phyloP scores from a whole-genome alignment of 768 basidiomycete species.

The Floccularia luteovirens region DNA sequence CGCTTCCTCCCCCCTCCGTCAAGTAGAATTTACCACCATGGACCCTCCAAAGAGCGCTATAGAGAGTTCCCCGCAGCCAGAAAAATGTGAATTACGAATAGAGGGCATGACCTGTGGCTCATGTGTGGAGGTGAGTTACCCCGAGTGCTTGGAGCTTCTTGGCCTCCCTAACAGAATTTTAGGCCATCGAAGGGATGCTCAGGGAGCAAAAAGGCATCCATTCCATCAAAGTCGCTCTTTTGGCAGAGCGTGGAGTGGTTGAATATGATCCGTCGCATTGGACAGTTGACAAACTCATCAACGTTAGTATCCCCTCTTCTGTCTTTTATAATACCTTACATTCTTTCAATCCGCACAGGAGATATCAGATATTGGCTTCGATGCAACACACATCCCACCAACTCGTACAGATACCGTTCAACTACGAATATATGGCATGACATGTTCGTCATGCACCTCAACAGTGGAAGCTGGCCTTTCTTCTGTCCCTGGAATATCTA shows the following conservation, averaged over 20 bases:
- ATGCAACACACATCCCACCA: constrained; percentile 70
- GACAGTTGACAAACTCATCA: constrained; percentile 73
- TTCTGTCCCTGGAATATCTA: constrained; percentile 64
- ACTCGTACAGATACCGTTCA: constrained; percentile 59
- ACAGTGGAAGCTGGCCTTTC: constrained; percentile 68
- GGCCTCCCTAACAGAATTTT: too few species aligned
- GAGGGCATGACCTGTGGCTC: constrained; percentile 90
- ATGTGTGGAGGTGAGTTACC: constrained; percentile 80
- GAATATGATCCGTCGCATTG: constrained; percentile 85
- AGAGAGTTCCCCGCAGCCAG: constrained; percentile 19
- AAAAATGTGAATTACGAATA: constrained; percentile 72
- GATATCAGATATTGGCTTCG: constrained; percentile 91
- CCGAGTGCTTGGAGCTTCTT: too few species aligned
- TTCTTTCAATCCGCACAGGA: constrained; percentile 41
- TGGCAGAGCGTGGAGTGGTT: constrained; percentile 88
- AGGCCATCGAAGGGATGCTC: constrained; percentile 85
- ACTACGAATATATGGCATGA: constrained; percentile 88
- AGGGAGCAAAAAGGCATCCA: constrained; percentile 82
- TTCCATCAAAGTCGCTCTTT: constrained; percentile 90
- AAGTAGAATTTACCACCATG: constrained; percentile 11
- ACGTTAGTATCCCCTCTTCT: constrained; percentile 33
- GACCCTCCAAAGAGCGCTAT: constrained; percentile 13
- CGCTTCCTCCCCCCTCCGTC: constrained; percentile 6
- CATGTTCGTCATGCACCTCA: constrained; percentile 73
- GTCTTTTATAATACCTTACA: constrained; percentile 4